Evolutionary conservation across 1,284 basidiomycete genomes (phyloP), one percentile per base, ranked within the genome.

Genomic region (Ustilago bromivora): DNA sequence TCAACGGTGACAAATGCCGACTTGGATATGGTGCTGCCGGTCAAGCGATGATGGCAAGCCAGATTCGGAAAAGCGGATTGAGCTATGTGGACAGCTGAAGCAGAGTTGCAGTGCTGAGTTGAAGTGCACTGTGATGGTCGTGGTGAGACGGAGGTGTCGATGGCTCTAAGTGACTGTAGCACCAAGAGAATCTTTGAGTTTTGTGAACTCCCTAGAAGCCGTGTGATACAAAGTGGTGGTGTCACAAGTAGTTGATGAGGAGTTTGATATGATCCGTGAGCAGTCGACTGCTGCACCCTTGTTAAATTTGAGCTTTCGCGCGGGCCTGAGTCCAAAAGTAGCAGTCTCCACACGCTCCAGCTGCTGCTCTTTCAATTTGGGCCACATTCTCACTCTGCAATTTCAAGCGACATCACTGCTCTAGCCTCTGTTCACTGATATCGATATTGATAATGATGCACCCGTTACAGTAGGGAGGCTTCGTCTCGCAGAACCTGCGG

Each of bases 401-500:
- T 51, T 51, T 51, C 49, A 23, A 51, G 49, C 49, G 28, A 51
- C 28, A 51, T 31, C n/a, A n/a, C 31, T 15, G 31, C 32, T 17
- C 38, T 23, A 28, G 23, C 23, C 23, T 28, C 23, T 46, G 17
- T 34, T 34, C 7, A 28, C 3, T 28, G 28, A 19, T 38, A 19
- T 38, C n/a, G 19, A 23, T 38, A 15, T 7, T 34, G 28, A 38
- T 38, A 36, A 19, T 38, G 32, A 36, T 36, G 11, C 34, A 36
- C 5, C 53, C 31, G 9, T 28, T 55, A 55, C 35, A 55, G 17
- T 28, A 56, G 55, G 19, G 23, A 41, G 23, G 36, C 34, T 15
- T 56, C 23, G 28, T 56, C 46, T 52, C 46, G 41, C 32, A 49
- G 34, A 7, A 59, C 17, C 23, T 59, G 17, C 7, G 71, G 71